These are phyloP conservation scores for Ampelomyces quisqualis DNA, from an alignment of 2,329 filamentous ascomycete species.

Conservation along the genomic window DNA sequence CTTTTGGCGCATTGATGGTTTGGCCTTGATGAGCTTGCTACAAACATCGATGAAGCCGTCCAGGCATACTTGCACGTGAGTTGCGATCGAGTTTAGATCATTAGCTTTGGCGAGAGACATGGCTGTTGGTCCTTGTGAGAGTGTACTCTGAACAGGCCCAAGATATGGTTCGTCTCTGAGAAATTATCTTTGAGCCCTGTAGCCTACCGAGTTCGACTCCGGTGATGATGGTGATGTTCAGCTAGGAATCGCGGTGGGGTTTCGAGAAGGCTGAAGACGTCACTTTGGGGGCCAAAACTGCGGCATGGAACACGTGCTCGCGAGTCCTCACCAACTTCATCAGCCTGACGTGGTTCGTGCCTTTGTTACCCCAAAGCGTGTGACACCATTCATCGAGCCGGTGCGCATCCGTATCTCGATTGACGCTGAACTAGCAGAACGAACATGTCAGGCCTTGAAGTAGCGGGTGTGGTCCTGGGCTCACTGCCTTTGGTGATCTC, in stretches of 20 bases:
- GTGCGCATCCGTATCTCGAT: neutral
- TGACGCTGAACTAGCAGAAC: neutral
- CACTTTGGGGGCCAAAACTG: conserved; percentile 6
- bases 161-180: no score
- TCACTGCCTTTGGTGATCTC: conserved; percentile 33
- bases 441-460: conserved; percentile 34
- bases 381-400: neutral
- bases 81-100: conserved; percentile 9
- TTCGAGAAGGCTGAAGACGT: neutral
- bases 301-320: neutral
- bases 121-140: neutral
- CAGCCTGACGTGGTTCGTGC: conserved; percentile 2
- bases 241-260: neutral
- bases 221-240: neutral
- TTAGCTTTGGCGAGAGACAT: neutral
- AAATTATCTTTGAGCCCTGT: no score
- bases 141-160: neutral
- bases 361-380: neutral
- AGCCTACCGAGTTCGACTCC: no score
- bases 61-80: conserved; percentile 14
- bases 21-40: conserved; percentile 6
- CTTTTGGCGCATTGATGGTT: conserved; percentile 10
- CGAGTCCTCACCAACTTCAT: neutral
- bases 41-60: conserved; percentile 7
- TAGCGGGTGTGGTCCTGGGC: conserved; percentile 32